phyloP scores from a whole-genome alignment of 2,329 filamentous ascomycete species.

The Fusarium staphyleae region DNA sequence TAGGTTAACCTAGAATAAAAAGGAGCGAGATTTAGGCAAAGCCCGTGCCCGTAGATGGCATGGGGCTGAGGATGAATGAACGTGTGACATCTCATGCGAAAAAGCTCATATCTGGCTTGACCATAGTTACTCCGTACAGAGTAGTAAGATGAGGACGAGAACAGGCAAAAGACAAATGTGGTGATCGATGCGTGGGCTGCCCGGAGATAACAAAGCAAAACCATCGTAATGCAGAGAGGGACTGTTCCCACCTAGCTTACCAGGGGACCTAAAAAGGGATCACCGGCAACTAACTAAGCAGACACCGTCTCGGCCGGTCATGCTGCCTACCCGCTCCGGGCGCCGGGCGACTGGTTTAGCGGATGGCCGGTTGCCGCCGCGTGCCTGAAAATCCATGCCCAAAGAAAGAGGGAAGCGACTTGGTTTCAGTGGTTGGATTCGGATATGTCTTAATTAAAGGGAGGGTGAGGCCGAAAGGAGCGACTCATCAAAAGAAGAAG shows the following conservation, averaged over 20 bases:
- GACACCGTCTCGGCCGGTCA: conserved; percentile 12
- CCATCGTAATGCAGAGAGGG: neutral
- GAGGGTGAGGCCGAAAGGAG: conserved; percentile 3
- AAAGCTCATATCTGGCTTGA: conserved; percentile 4
- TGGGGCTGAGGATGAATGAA: conserved; percentile 3
- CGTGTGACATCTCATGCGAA: conserved; percentile 1
- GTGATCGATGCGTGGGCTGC: conserved; percentile 11
- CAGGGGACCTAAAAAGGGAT: neutral
- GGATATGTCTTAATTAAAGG: conserved; percentile 2
- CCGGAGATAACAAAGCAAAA: neutral
- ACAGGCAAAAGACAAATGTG: conserved; percentile 3
- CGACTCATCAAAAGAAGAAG: too few relatives aligned
- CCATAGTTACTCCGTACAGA: too few relatives aligned
- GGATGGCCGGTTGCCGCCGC: conserved; percentile 20
- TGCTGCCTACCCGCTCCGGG: conserved; percentile 23
- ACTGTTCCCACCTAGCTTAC: too few relatives aligned
- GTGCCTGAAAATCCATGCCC: conserved; percentile 33
- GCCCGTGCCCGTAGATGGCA: neutral
- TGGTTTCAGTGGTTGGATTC: neutral
- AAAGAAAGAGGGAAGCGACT: conserved; percentile 9
- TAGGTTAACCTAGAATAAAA: neutral
- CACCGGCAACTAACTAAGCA: conserved; percentile 9
- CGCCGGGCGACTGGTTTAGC: conserved; percentile 32
- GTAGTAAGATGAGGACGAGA: too few relatives aligned
- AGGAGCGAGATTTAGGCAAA: conserved; percentile 1